Evolutionary conservation across 768 basidiomycete genomes (phyloP), one percentile per base, ranked within the genome.

Genomic region (Leccinum obscurum): DNA sequence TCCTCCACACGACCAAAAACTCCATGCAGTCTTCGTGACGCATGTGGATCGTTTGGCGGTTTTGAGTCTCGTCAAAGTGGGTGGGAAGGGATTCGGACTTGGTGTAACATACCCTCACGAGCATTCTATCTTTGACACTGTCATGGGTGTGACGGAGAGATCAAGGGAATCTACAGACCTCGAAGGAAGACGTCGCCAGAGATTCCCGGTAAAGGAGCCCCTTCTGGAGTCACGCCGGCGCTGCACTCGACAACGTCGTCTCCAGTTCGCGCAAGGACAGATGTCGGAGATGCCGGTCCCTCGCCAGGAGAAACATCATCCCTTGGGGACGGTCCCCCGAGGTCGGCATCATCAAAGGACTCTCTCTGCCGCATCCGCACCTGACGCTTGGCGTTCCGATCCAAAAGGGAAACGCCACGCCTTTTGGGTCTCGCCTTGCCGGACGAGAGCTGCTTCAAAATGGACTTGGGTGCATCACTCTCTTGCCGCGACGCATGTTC

Each of bases 1-100:
- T 85, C 44, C 92, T 82, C 90, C 93, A 97, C 10, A 86, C 87
- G 0, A 96, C 93, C 60, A 95, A 77, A 67, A 88, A 93, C 70
- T 98, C 95, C 32, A 82, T 83, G 83, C 89, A 89, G 28, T 85
- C 83, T 67, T 89, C 85, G 59, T 81, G 84, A 24, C 79, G 77
- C 14, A 92, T 70, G 58, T 87, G 75, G 34, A 83, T 78, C 4
- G 86, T 83, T 22, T 80, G 83, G 2, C 89, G 85, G 70, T 92
- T 83, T 62, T 83, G 77, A 52, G 74, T 70, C 72, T 92, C 93
- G 73, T 90, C 85, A 61, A 90, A 92, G 37, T 75, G 66, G 6
- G 71, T 64, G 11, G 79, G 74, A 6, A 89, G 62, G 20, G 73
- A 72, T 60, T 85, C 84, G 1, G 77, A 76, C 59, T 82, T 82